Base-by-base conservation (phyloP, 768 basidiomycete genomes). In the Leccinum incarnatum region DNA sequence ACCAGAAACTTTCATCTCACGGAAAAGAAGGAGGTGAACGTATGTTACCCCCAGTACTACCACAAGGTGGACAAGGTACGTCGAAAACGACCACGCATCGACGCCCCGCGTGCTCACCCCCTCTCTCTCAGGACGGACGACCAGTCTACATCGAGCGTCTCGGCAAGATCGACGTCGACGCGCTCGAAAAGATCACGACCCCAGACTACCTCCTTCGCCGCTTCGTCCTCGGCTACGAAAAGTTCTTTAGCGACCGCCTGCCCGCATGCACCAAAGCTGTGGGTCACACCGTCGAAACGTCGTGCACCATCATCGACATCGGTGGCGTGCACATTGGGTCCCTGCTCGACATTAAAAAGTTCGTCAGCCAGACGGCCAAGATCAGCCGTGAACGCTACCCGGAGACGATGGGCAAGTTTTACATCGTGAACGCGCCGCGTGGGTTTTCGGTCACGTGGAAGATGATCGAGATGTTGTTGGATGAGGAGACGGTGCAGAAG, bases 361-460 rank as follows among this genome's bases (percentile, higher is more conserved):
- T 94, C 78, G 89, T 98, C 46, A 82, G 79, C 60, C 74, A 83
- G 21, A 90, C 94, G 0, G 78, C 89, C 1, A 69, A 72, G 25
- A 88, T 99, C 73, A 91, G 93, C 12, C 95, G 97, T 74, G 84
- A 97, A 77, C 81, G 90, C 64, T 98, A 95, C 74, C 92, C 94
- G 1, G 93, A 96, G 74, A 85, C 81, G 64, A 93, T 98, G 96
- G 96, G 96, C 78, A 93, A 91, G 72, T 98, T 99, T 79, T 99
- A 92, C 81, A 95, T 98, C 81, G 90, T 97, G 82, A 98, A 98
- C 69, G 91, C 93, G 0, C 96, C 96, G 0, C 98, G 89, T 86
- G 81, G 86, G 52, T 99, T 99, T 79, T 83, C 84, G 54, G 82
- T 88, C 40, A 89, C 96, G 21, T 99, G 95, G 95, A 70, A 77